Percentiles rank a stretch among this genome's conserved stretches.
Conservation (phyloP, 495 filamentous ascomycete genomes). For the Astrocystis sublimbata region DNA sequence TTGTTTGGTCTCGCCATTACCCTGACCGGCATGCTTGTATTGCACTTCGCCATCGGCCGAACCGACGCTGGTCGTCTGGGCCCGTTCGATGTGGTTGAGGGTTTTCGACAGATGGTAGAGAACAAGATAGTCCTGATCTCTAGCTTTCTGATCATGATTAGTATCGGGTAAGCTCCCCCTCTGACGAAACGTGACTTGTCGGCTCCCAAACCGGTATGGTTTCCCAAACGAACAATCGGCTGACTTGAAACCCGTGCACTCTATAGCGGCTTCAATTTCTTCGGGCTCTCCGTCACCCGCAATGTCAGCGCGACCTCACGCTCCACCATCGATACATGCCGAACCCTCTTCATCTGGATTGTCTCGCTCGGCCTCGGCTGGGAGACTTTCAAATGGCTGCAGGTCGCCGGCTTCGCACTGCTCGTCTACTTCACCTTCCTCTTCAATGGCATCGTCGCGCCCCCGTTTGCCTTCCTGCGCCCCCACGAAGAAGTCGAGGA, state of each 20-base stretch:
- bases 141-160: constrained; percentile 90
- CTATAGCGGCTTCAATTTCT: constrained; percentile 92
- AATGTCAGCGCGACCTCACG: constrained; percentile 86
- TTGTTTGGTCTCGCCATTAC: constrained; percentile 89
- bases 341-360: constrained; percentile 97
- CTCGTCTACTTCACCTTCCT: constrained; percentile 96
- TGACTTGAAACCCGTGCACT: constrained; percentile 1
- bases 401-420: constrained; percentile 82
- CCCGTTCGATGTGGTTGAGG: constrained; percentile 87
- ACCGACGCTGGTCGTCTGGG: constrained; percentile 74
- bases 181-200: too few species aligned
- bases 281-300: constrained; percentile 89
- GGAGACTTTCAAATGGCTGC: constrained; percentile 98
- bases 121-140: constrained; percentile 70
- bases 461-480: constrained; percentile 61
- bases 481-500: constrained; percentile 62
- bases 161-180: constrained; percentile 76
- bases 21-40: constrained; percentile 70
- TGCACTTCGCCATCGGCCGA: constrained; percentile 74
- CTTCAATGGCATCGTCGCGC: constrained; percentile 88
- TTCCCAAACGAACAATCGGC: too few species aligned
- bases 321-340: constrained; percentile 95
- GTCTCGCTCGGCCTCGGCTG: constrained; percentile 90
- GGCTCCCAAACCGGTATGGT: too few species aligned
- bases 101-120: constrained; percentile 71